phyloP scores from a whole-genome alignment of 2,329 filamentous ascomycete species.

The Diplocarpon mali region DNA sequence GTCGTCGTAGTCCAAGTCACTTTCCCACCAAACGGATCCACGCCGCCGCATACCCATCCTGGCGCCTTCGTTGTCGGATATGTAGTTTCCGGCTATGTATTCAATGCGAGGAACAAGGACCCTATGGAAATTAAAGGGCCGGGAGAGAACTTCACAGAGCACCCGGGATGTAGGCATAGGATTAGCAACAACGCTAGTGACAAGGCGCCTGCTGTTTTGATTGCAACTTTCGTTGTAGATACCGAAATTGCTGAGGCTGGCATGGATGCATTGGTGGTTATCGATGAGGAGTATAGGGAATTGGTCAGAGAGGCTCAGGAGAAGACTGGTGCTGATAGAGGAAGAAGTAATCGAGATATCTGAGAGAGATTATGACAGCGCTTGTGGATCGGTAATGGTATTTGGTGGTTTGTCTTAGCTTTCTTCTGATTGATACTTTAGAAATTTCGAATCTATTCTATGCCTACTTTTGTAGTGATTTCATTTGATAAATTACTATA shows the following conservation, averaged over 20 bases:
- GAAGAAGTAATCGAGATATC: too few relatives aligned
- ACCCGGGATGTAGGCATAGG: slow-evolving; percentile 37
- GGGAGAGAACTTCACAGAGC: slow-evolving; percentile 34
- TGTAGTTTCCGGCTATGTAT: slow-evolving; percentile 30
- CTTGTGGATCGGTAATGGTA: too few relatives aligned
- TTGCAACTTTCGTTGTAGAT: slow-evolving; percentile 33
- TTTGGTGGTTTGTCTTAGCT: too few relatives aligned
- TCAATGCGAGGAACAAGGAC: slow-evolving; percentile 38
- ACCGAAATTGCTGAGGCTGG: slow-evolving; percentile 21
- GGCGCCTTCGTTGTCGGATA: slow-evolving; percentile 33
- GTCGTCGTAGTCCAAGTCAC: slow-evolving; percentile 27
- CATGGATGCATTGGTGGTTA: slow-evolving; percentile 20
- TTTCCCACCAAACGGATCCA: slow-evolving; percentile 30
- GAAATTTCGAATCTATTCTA: too few relatives aligned
- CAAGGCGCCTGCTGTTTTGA: slow-evolving; percentile 28
- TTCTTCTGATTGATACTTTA: too few relatives aligned
- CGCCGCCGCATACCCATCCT: slow-evolving; percentile 36
- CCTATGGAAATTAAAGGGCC: slow-evolving; percentile 25
- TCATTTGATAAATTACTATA: too few relatives aligned
- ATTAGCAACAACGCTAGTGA: slow-evolving; percentile 35
- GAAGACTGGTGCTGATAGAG: too few relatives aligned
- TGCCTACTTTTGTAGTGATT: too few relatives aligned
- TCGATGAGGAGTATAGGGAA: slow-evolving; percentile 28
- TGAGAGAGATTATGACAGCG: too few relatives aligned
- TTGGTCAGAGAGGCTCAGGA: not conserved